Evolutionary conservation across 176 grass and related monocot genomes (phyloP).

Genomic region (Stipa capillata): DNA sequence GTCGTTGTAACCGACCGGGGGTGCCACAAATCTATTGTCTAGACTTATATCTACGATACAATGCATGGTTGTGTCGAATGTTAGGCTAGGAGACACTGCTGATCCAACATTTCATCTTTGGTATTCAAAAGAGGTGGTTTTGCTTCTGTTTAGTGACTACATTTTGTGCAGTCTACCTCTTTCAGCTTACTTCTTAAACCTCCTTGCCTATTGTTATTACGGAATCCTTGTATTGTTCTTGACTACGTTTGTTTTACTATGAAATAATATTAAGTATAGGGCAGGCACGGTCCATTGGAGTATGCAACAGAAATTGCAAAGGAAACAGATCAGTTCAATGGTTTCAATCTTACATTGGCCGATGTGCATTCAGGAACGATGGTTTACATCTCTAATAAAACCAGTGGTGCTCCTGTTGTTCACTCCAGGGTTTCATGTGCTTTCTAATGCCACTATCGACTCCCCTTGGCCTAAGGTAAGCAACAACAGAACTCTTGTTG

Average conservation of each 20-base stretch:
- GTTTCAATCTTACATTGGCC: conserved; percentile 76
- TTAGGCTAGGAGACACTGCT: not conserved
- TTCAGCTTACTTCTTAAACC: not conserved
- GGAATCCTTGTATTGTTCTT: not conserved
- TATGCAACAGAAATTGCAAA: conserved; percentile 65
- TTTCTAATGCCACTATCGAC: conserved; percentile 76
- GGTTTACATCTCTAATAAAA: conserved; percentile 85
- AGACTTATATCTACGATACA: too few relatives aligned
- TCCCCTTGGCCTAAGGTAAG: conserved; percentile 89
- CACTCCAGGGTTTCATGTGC: conserved; percentile 77
- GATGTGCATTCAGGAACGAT: conserved; percentile 63
- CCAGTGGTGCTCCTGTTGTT: conserved; percentile 39
- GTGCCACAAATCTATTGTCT: too few relatives aligned
- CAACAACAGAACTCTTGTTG: not conserved
- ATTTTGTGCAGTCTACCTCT: not conserved
- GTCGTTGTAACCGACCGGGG: too few relatives aligned
- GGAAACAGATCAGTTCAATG: conserved; percentile 80
- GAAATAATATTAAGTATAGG: conserved; percentile 23
- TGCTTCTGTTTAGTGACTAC: not conserved
- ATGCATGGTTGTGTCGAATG: not conserved
- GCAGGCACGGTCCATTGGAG: conserved; percentile 44
- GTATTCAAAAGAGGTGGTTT: not conserved
- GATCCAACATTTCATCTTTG: not conserved
- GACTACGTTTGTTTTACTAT: not conserved
- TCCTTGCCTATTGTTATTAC: not conserved